Conservation (phyloP, 1,284 basidiomycete species). For the Pseudozyma pruni region DNA sequence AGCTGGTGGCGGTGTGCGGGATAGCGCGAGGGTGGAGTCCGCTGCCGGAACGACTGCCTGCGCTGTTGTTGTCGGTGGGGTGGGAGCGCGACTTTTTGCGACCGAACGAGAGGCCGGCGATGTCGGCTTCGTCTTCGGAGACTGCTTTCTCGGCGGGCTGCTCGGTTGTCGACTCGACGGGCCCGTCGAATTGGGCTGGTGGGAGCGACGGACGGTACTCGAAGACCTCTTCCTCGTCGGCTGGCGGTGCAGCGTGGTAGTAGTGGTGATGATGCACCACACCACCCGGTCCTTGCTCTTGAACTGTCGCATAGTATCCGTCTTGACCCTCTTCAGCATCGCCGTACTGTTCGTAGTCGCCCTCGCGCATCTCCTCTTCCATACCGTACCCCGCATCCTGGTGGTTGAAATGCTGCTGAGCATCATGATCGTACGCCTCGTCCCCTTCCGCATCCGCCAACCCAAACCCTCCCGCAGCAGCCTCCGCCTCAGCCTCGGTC, state of each 20-base stretch:
- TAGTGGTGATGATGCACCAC: constrained; percentile 61
- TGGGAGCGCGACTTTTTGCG: constrained; percentile 20
- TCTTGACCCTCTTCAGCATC: constrained; percentile 31
- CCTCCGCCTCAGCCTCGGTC: constrained; percentile 60
- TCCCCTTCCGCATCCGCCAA: constrained; percentile 29
- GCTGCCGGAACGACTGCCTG: constrained; percentile 27
- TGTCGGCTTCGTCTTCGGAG: constrained; percentile 60
- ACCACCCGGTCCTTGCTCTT: constrained; percentile 34
- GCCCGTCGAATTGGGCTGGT: not conserved
- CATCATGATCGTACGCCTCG: constrained; percentile 5
- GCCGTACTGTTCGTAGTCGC: constrained; percentile 30
- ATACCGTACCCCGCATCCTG: constrained; percentile 16
- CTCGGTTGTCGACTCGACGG: not conserved
- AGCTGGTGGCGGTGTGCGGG: constrained; percentile 14
- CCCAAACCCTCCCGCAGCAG: constrained; percentile 56
- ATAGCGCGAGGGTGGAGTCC: constrained; percentile 12
- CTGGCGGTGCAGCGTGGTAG: constrained; percentile 40
- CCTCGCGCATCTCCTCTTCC: constrained; percentile 3
- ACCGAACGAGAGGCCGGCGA: constrained; percentile 55
- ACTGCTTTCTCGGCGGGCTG: constrained; percentile 13
- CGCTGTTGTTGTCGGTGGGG: constrained; percentile 21
- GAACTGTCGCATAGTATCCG: constrained; percentile 27
- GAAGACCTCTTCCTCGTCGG: constrained; percentile 8
- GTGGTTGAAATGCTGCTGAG: constrained; percentile 17
- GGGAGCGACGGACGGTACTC: constrained; percentile 4